A percentile compares a stretch with the other conserved stretches of the same genome.
phyloP scores from a whole-genome alignment of 2,329 filamentous ascomycete species.

The Colletotrichum scovillei region DNA sequence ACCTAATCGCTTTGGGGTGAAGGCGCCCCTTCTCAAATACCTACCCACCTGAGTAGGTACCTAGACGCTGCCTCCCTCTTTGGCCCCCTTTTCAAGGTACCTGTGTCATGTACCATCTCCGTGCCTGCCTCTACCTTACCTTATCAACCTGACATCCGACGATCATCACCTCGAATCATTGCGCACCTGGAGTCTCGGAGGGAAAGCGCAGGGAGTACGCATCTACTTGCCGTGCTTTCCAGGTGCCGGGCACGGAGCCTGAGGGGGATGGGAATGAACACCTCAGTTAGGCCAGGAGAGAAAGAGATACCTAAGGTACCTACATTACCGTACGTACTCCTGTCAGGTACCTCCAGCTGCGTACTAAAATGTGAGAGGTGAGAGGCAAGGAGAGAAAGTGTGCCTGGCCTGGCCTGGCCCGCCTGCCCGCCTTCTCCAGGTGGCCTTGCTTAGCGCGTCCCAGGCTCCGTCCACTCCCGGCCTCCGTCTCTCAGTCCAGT shows the following conservation, averaged over 20 bases:
- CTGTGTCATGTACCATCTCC: neutral
- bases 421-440: neutral
- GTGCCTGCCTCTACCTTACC: neutral
- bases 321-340: too few species aligned
- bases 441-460: neutral
- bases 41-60: neutral
- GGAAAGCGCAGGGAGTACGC: neutral
- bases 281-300: neutral
- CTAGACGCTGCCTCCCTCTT: neutral
- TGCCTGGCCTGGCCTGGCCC: neutral
- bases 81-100: neutral
- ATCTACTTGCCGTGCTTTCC: neutral
- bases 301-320: too few species aligned
- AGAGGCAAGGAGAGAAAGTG: neutral
- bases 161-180: neutral
- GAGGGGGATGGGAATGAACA: neutral
- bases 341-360: neutral
- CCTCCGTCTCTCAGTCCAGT: conserved; percentile 1
- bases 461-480: conserved; percentile 18
- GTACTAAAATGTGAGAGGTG: neutral
- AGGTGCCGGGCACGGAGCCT: neutral
- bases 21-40: conserved; percentile 12
- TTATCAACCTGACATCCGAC: neutral
- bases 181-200: too few species aligned
- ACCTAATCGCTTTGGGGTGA: conserved; percentile 23